Evolutionary conservation across 2,329 filamentous ascomycete genomes (phyloP).

Genomic region (Aspergillus thermomutatus): DNA sequence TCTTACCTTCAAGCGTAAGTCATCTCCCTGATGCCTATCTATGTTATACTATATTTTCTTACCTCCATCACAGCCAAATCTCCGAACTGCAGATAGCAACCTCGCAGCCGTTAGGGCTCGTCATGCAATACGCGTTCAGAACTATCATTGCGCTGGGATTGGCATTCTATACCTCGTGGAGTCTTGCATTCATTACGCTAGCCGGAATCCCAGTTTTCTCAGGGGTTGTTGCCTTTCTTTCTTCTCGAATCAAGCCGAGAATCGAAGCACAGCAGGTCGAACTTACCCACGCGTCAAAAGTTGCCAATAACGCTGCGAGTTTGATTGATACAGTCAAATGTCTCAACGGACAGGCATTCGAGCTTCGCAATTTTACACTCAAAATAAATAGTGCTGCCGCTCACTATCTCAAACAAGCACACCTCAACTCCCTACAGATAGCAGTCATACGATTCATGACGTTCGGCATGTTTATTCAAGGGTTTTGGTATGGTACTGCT

Average conservation of each 20-base stretch:
- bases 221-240: conserved; percentile 58
- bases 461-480: conserved; percentile 75
- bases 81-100: conserved; percentile 76
- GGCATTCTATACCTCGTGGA: conserved; percentile 78
- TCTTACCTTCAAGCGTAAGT: conserved; percentile 70
- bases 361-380: conserved; percentile 62
- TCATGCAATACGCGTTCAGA: conserved; percentile 63
- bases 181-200: conserved; percentile 74
- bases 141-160: conserved; percentile 64
- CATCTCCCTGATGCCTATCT: background rate
- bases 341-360: conserved; percentile 71
- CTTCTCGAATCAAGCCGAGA: conserved; percentile 59
- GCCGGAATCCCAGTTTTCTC: conserved; percentile 68
- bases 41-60: background rate
- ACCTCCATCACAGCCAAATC: conserved; percentile 59
- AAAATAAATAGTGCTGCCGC: conserved; percentile 57
- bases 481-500: conserved; percentile 81
- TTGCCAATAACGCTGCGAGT: conserved; percentile 64
- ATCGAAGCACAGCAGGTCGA: conserved; percentile 67
- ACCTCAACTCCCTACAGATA: conserved; percentile 67
- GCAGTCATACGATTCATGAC: conserved; percentile 71
- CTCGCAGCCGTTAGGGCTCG: conserved; percentile 73
- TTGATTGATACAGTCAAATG: conserved; percentile 84
- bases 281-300: conserved; percentile 68
- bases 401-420: conserved; percentile 66